Evolutionary conservation across 371 early-diverging fungal species (phyloP).

Genomic region (Mucor racemosus): DNA sequence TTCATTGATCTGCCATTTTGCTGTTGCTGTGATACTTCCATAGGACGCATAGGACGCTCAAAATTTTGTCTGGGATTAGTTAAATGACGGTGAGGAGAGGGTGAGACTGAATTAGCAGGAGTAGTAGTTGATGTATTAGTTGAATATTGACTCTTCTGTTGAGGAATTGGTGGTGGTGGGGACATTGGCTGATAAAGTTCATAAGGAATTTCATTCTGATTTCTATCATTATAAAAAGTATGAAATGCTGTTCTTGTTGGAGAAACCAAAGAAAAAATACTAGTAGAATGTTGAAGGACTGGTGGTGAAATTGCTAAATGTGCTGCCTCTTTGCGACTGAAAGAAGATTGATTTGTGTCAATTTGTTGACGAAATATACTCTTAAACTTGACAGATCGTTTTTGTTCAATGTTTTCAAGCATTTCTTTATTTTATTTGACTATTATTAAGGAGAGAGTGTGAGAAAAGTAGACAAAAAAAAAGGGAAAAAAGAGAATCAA

Average conservation of each 20-base stretch:
- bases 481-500: conserved; percentile 1
- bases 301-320: conserved; percentile 37
- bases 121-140: not conserved
- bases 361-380: conserved; percentile 17
- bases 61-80: not conserved
- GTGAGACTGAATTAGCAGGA: conserved; percentile 22
- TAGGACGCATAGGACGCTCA: conserved; percentile 7
- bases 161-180: conserved; percentile 25
- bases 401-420: conserved; percentile 17
- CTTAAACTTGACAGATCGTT: conserved; percentile 11
- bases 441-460: not conserved
- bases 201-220: conserved; percentile 18
- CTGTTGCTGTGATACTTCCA: conserved; percentile 8
- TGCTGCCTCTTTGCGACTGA: conserved; percentile 11
- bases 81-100: conserved; percentile 5
- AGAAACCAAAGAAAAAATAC: conserved; percentile 47
- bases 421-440: not conserved
- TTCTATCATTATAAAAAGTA: not conserved
- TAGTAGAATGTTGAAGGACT: conserved; percentile 50
- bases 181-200: conserved; percentile 39
- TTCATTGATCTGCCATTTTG: not conserved
- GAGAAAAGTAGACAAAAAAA: not conserved
- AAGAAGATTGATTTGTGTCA: not conserved
- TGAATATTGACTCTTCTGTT: conserved; percentile 1
- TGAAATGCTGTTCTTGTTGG: conserved; percentile 40